Evolutionary conservation across 73 alveolate genomes (phyloP).

Genomic region (Blepharisma japonicum): DNA sequence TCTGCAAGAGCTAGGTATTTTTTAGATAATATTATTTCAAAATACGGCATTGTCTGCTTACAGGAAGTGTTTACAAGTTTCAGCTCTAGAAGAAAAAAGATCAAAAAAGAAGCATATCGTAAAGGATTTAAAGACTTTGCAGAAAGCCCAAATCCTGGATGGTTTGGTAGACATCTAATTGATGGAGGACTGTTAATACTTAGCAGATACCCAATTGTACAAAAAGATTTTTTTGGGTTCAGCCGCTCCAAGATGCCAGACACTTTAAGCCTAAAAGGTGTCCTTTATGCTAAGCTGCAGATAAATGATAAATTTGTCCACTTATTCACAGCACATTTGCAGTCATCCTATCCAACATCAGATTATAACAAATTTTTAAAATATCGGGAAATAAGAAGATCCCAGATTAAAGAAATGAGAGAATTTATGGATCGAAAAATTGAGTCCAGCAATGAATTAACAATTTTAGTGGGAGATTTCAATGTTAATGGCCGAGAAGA

Average conservation of each 20-base stretch:
- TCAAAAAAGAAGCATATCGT: slow-evolving; percentile 36
- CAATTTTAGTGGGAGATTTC: slow-evolving; percentile 56
- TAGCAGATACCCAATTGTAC: slow-evolving; percentile 58
- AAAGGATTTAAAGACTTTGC: slow-evolving; percentile 45
- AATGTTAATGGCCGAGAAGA: slow-evolving; percentile 59
- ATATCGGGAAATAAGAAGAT: slow-evolving; percentile 33
- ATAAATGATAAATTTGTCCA: slow-evolving; percentile 42
- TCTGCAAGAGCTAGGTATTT: slow-evolving; percentile 34
- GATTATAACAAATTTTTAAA: slow-evolving; percentile 16
- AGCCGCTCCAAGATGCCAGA: slow-evolving; percentile 43
- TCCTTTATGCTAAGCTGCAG: slow-evolving; percentile 52
- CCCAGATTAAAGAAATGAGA: slow-evolving; percentile 46
- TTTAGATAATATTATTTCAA: slow-evolving; percentile 16
- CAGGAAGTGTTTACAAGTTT: slow-evolving; percentile 57
- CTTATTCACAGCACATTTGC: slow-evolving; percentile 54
- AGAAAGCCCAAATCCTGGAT: slow-evolving; percentile 40
- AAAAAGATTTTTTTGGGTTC: slow-evolving; percentile 41
- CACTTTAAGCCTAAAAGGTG: slow-evolving; percentile 52
- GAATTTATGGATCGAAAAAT: slow-evolving; percentile 43
- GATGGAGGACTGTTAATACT: slow-evolving; percentile 62
- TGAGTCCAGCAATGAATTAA: slow-evolving; percentile 30
- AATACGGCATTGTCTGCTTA: slow-evolving; percentile 61
- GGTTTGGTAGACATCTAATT: slow-evolving; percentile 37
- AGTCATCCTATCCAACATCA: slow-evolving; percentile 53
- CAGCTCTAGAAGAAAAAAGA: slow-evolving; percentile 40